Percentiles rank a stretch among this genome's conserved stretches.
Conservation (phyloP, 192 early-diverging fungal species). For the Lunasporangiospora selenospora region DNA sequence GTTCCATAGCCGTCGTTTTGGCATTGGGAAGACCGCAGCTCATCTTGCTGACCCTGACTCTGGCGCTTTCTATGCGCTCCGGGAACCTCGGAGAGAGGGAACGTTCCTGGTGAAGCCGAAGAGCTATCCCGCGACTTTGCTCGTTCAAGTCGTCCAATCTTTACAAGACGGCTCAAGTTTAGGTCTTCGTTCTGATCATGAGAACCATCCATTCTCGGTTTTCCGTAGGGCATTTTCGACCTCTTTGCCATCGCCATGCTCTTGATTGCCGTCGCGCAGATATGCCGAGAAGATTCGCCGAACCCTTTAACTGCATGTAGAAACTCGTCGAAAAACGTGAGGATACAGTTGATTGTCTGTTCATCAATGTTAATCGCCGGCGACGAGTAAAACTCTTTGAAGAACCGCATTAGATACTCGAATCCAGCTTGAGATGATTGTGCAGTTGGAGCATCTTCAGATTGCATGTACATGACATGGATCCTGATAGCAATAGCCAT, state of each 20-base stretch:
- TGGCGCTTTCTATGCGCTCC: too few relatives aligned
- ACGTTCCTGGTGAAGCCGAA: conserved; percentile 4
- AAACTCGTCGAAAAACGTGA: conserved; percentile 45
- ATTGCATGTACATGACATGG: conserved; percentile 38
- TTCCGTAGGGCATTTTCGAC: conserved; percentile 13
- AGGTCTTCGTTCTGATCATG: background rate
- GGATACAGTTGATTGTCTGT: conserved; percentile 31
- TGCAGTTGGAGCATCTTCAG: conserved; percentile 11
- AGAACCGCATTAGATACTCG: conserved; percentile 28
- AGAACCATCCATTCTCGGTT: background rate
- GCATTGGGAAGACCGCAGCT: too few relatives aligned
- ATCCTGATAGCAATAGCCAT: conserved; percentile 30
- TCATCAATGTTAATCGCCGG: conserved; percentile 23
- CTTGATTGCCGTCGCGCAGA: conserved; percentile 40
- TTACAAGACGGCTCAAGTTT: conserved; percentile 29
- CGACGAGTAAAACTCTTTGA: conserved; percentile 31
- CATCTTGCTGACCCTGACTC: too few relatives aligned
- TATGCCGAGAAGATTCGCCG: conserved; percentile 35
- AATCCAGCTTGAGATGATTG: conserved; percentile 9
- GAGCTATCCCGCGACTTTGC: conserved; percentile 12
- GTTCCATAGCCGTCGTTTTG: too few relatives aligned
- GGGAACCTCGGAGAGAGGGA: background rate
- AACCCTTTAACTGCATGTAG: conserved; percentile 28
- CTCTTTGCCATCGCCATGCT: conserved; percentile 37
- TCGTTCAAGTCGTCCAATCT: conserved; percentile 30